Evolutionary conservation across 148 eudicot genomes (phyloP).

Genomic region (Linanthus parryae): DNA sequence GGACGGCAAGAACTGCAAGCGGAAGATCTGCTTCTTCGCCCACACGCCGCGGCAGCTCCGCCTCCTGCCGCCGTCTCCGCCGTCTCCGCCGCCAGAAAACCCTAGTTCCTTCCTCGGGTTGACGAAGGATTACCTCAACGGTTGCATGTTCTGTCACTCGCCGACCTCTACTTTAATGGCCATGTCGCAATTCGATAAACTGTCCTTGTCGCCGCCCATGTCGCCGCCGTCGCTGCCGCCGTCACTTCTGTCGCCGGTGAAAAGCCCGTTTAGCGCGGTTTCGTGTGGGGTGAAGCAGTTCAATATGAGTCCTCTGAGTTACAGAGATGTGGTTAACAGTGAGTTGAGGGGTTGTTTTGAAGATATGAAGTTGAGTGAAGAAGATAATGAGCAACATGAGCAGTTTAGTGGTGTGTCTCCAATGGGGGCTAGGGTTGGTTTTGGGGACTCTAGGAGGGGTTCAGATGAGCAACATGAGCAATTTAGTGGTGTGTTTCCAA

Average conservation of each 20-base stretch:
- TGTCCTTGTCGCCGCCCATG: constrained; percentile 41
- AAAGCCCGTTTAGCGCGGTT: constrained; percentile 8
- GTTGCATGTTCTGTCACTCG: constrained; percentile 49
- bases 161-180: constrained; percentile 62
- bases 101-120: constrained; percentile 13
- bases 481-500: not conserved
- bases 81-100: constrained; percentile 8
- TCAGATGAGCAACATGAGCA: not conserved
- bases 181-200: constrained; percentile 22
- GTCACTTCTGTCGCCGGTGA: constrained; percentile 9
- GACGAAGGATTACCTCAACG: constrained; percentile 7
- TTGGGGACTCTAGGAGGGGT: not conserved
- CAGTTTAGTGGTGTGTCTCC: constrained; percentile 45
- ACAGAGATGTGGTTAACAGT: constrained; percentile 45
- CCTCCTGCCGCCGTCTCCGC: constrained; percentile 24
- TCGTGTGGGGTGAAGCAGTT: constrained; percentile 8
- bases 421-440: not conserved
- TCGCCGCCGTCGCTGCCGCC: constrained; percentile 21
- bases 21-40: constrained; percentile 80
- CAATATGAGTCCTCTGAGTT: constrained; percentile 23
- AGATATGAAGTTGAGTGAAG: constrained; percentile 32
- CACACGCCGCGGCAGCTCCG: constrained; percentile 62
- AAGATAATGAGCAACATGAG: constrained; percentile 24
- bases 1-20: constrained; percentile 68
- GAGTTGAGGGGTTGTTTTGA: constrained; percentile 52